A percentile compares a stretch with the other conserved stretches of the same genome.
Conservation (phyloP, 2,329 filamentous ascomycete species). For the Ceratocystis cubensis region DNA sequence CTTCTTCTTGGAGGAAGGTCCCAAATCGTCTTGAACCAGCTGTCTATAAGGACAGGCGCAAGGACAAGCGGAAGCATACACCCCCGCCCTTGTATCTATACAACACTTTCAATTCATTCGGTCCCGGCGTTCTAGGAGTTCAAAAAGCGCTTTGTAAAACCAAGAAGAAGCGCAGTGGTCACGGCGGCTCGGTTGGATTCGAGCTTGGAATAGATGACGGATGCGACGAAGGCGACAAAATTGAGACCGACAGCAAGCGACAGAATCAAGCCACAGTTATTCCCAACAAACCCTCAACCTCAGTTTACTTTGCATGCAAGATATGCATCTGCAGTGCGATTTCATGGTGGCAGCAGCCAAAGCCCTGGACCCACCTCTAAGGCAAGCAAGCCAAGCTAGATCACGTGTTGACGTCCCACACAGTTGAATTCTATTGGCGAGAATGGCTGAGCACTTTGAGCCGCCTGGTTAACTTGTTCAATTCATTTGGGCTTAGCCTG, state of each 20-base stretch:
- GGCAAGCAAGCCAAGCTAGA: background rate
- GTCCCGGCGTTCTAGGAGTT: constrained; percentile 40
- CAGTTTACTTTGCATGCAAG: no score
- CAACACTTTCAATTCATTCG: constrained; percentile 29
- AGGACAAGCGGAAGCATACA: constrained; percentile 24
- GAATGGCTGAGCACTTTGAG: background rate
- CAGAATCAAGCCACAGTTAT: no score
- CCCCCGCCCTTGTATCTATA: constrained; percentile 24
- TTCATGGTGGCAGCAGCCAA: background rate
- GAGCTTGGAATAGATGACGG: constrained; percentile 32
- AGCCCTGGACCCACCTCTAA: background rate
- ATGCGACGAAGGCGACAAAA: constrained; percentile 51
- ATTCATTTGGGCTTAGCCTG: background rate
- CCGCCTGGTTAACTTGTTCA: no score
- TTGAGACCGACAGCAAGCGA: constrained; percentile 24
- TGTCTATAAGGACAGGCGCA: constrained; percentile 30
- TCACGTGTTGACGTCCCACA: background rate
- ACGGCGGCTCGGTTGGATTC: constrained; percentile 25
- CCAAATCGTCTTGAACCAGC: constrained; percentile 42
- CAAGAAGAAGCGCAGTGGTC: constrained; percentile 16
- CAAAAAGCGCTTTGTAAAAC: constrained; percentile 32
- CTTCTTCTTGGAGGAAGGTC: constrained; percentile 85
- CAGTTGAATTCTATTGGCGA: constrained; percentile 1
- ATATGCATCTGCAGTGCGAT: background rate
- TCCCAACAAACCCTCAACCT: background rate